Conservation (phyloP, 2,329 filamentous ascomycete genomes). For the Penicillium psychrosexuale region DNA sequence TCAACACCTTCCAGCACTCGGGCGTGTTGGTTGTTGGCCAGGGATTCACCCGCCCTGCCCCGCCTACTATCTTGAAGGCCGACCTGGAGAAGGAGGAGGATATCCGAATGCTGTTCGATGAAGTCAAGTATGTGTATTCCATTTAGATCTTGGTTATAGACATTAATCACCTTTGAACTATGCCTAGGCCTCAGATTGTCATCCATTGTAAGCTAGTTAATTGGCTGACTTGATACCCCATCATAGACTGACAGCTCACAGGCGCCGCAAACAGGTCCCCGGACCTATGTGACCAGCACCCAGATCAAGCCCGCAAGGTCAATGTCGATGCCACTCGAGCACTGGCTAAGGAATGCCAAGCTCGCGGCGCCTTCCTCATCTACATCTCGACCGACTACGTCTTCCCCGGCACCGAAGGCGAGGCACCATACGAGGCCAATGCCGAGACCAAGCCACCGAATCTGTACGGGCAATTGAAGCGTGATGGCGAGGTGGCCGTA, state of each 20-base stretch:
- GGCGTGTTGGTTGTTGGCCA: slow-evolving; percentile 71
- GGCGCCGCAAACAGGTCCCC: slow-evolving; percentile 85
- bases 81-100: slow-evolving; percentile 49
- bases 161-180: slow-evolving; percentile 1
- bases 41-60: slow-evolving; percentile 70
- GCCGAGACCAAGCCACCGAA: slow-evolving; percentile 69
- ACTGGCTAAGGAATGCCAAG: slow-evolving; percentile 65
- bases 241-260: slow-evolving; percentile 35
- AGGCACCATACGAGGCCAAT: slow-evolving; percentile 74
- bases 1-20: slow-evolving; percentile 63
- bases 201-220: slow-evolving; percentile 65
- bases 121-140: slow-evolving; percentile 48
- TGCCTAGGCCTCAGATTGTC: slow-evolving; percentile 66
- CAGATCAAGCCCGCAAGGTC: slow-evolving; percentile 67
- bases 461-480: slow-evolving; percentile 71
- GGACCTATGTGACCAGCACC: slow-evolving; percentile 78
- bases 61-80: slow-evolving; percentile 61
- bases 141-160: neutral
- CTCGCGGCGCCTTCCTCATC: slow-evolving; percentile 53
- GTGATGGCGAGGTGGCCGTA: slow-evolving; percentile 67
- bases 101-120: slow-evolving; percentile 48
- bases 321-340: slow-evolving; percentile 69
- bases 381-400: slow-evolving; percentile 73
- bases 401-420: slow-evolving; percentile 73
- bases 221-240: neutral